Conservation (phyloP, 2,329 filamentous ascomycete species). For the Fusarium marasasianum region DNA sequence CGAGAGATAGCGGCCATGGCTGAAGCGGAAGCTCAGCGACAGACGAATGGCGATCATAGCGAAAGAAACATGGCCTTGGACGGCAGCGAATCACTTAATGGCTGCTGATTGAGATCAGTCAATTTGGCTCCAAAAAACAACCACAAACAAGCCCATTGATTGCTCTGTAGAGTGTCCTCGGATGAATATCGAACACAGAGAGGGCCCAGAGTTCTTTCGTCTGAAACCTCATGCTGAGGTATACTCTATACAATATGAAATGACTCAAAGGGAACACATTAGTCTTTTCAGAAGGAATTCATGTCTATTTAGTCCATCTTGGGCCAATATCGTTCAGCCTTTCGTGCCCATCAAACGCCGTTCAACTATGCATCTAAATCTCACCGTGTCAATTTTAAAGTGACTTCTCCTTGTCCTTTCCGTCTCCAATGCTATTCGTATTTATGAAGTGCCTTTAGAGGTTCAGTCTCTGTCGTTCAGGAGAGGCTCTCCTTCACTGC, state of each 20-base stretch:
- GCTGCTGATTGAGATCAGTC: accelerated
- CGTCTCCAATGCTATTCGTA: no score
- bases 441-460: no score
- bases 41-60: neutral
- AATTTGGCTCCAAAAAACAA: neutral
- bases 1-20: neutral
- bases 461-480: neutral
- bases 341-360: neutral
- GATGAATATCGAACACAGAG: neutral
- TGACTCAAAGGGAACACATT: accelerated
- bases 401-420: accelerated
- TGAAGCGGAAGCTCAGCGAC: neutral
- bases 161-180: no score
- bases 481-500: neutral
- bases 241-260: no score
- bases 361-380: neutral
- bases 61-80: neutral
- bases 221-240: neutral
- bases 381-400: neutral
- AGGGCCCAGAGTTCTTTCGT: accelerated
- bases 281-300: neutral
- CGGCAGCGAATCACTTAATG: accelerated
- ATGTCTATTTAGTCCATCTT: neutral
- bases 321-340: neutral
- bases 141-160: no score